Conservation (phyloP, 257 asterid genomes). For the Solanum rostratum region DNA sequence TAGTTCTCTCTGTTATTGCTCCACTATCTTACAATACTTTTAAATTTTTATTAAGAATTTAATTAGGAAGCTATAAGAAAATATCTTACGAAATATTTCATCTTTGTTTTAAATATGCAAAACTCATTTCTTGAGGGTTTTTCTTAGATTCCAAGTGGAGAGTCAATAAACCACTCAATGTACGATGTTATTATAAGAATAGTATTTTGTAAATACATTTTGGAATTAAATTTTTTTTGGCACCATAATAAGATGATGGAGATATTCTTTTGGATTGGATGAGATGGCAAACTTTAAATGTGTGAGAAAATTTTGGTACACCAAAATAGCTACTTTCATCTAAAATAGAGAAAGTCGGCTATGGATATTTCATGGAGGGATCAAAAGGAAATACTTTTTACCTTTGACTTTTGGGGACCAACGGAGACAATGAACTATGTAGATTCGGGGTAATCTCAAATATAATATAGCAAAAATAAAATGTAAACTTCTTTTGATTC, state of each 20-base stretch:
- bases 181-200: too few species aligned
- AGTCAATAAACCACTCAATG: not conserved
- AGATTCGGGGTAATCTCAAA: not conserved
- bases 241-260: not conserved
- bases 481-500: too few species aligned
- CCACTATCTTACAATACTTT: not conserved
- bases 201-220: too few species aligned
- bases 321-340: not conserved
- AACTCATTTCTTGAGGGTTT: not conserved
- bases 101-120: not conserved
- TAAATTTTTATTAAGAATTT: too few species aligned
- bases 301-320: too few species aligned
- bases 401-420: not conserved
- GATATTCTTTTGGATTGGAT: not conserved
- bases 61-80: not conserved
- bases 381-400: too few species aligned
- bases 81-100: too few species aligned
- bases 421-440: not conserved
- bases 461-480: too few species aligned
- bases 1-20: not conserved
- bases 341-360: not conserved
- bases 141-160: not conserved
- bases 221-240: too few species aligned
- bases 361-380: not conserved
- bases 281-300: not conserved